Evolutionary conservation across 2,329 filamentous ascomycete species (phyloP).

Genomic region (Bipolaris sorokiniana): DNA sequence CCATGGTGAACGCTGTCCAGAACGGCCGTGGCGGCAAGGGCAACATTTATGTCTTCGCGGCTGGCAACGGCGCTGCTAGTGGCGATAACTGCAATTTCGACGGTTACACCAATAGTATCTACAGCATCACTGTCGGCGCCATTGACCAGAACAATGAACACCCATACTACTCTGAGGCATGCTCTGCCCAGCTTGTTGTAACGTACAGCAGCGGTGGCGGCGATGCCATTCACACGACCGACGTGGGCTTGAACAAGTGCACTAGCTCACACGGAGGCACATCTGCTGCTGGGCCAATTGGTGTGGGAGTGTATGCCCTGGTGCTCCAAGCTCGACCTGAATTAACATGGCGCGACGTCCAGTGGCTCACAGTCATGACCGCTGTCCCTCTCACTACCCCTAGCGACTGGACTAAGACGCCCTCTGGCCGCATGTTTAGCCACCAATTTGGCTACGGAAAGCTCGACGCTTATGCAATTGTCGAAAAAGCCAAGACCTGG

Average conservation of each 20-base stretch:
- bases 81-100: conserved; percentile 99
- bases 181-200: conserved; percentile 92
- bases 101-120: conserved; percentile 99
- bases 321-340: conserved; percentile 85
- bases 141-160: conserved; percentile 87
- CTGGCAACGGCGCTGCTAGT: conserved; percentile 84
- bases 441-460: conserved; percentile 97
- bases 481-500: conserved; percentile 86
- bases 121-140: conserved; percentile 95
- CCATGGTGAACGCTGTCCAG: conserved; percentile 91
- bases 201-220: conserved; percentile 92
- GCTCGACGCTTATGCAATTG: conserved; percentile 83
- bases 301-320: conserved; percentile 88
- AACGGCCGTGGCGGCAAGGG: conserved; percentile 82
- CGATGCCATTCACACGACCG: conserved; percentile 94
- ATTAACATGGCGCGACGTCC: conserved; percentile 90
- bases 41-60: conserved; percentile 95
- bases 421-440: conserved; percentile 84
- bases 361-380: conserved; percentile 86
- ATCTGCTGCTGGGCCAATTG: conserved; percentile 91
- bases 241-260: conserved; percentile 84
- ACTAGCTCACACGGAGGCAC: conserved; percentile 88
- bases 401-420: conserved; percentile 81
- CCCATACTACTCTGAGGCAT: conserved; percentile 95
- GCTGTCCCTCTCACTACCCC: conserved; percentile 80